Percentiles rank a stretch among this genome's conserved stretches.
Evolutionary conservation across 371 early-diverging fungal species (phyloP).

Genomic region (Dichotomocladium elegans): DNA sequence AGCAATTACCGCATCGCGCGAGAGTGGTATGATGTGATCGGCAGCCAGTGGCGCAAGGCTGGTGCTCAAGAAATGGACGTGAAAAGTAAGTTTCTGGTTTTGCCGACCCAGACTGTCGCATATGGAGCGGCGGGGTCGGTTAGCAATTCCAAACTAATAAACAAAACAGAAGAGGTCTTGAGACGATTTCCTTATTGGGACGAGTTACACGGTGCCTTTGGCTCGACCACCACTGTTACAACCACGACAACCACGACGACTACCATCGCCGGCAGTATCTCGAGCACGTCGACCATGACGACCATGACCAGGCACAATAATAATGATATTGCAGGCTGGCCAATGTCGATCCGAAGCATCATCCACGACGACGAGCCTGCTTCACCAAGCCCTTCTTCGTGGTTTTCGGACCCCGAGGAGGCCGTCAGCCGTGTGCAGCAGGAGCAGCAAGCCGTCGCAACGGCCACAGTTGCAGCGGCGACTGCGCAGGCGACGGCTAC

Average conservation of each 20-base stretch:
- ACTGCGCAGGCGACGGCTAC: constrained; percentile 11
- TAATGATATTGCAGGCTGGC: constrained; percentile 13
- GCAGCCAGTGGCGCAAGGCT: constrained; percentile 29
- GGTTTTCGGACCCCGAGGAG: background rate
- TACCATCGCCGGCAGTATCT: background rate
- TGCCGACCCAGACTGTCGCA: too few relatives aligned
- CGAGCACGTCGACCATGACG: constrained; percentile 6
- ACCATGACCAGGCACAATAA: constrained; percentile 1
- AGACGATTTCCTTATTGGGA: constrained; percentile 50
- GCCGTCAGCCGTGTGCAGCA: background rate
- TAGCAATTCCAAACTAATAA: background rate
- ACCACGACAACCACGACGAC: constrained; percentile 4
- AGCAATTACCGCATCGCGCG: constrained; percentile 43
- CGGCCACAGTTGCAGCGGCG: constrained; percentile 10
- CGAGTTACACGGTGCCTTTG: constrained; percentile 34
- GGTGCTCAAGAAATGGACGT: constrained; percentile 30
- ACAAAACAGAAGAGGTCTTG: constrained; percentile 32
- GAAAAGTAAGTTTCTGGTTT: constrained; percentile 10
- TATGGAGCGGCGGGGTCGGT: background rate
- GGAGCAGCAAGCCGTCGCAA: constrained; percentile 11
- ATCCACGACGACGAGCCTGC: constrained; percentile 12
- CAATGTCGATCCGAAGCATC: constrained; percentile 45
- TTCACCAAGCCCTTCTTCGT: background rate
- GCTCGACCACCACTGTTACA: constrained; percentile 3
- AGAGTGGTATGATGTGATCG: constrained; percentile 45